Conservation (phyloP, 2,329 filamentous ascomycete species). For the Venturia aucupariae region DNA sequence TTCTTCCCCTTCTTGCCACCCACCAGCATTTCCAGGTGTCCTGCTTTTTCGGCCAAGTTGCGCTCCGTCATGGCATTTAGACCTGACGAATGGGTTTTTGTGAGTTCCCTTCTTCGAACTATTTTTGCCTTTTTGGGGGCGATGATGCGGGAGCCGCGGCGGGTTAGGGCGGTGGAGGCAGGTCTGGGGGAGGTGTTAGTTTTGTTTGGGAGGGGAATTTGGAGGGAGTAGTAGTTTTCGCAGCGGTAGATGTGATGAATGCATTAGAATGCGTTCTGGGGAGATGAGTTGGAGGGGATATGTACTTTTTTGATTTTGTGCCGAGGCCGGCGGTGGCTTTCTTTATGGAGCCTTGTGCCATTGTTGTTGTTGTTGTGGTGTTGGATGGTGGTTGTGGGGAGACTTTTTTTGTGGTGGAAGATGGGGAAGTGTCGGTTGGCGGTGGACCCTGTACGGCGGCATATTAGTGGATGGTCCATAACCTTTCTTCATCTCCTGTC, state of each 20-base stretch:
- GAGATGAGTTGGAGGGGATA: slow-evolving; percentile 7
- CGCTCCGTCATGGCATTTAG: slow-evolving; percentile 58
- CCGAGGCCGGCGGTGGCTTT: slow-evolving; percentile 28
- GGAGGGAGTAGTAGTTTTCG: too few species aligned
- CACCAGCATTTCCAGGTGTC: slow-evolving; percentile 59
- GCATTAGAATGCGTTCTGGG: too few species aligned
- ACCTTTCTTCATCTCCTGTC: too few species aligned
- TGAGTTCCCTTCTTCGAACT: slow-evolving; percentile 52
- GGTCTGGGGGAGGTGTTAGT: slow-evolving; percentile 3
- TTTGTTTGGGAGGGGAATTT: background rate
- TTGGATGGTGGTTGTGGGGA: background rate
- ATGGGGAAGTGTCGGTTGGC: background rate
- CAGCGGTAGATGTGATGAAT: too few species aligned
- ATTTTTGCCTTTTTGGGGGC: slow-evolving; percentile 57
- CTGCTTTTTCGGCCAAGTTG: slow-evolving; percentile 55
- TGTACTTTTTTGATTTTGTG: slow-evolving; percentile 30
- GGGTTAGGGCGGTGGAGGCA: slow-evolving; percentile 33
- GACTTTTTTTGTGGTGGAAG: background rate
- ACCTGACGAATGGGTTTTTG: slow-evolving; percentile 53
- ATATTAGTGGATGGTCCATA: too few species aligned
- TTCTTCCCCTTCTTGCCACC: slow-evolving; percentile 55
- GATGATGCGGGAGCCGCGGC: slow-evolving; percentile 49
- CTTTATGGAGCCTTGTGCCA: slow-evolving; percentile 42
- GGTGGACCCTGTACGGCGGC: background rate
- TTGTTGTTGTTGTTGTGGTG: slow-evolving; percentile 22